Percentiles rank a stretch among this genome's conserved stretches.
Evolutionary conservation across 2,329 filamentous ascomycete genomes (phyloP).

Genomic region (Exophiala sp.): DNA sequence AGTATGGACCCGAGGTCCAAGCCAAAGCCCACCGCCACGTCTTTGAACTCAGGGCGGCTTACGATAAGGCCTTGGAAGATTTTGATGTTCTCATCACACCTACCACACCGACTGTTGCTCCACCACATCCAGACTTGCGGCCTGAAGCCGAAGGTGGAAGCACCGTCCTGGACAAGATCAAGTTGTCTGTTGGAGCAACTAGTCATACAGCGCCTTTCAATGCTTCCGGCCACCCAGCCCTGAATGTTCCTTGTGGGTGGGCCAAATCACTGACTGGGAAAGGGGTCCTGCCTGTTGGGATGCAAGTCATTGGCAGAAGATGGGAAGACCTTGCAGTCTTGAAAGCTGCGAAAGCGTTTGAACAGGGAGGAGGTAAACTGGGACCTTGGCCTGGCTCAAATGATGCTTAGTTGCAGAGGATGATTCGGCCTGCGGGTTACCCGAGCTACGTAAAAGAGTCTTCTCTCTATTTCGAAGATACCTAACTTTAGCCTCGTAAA

Average conservation of each 20-base stretch:
- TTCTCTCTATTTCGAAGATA: neutral
- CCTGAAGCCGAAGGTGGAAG: slow-evolving; percentile 27
- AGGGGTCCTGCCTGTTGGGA: slow-evolving; percentile 48
- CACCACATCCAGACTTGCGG: slow-evolving; percentile 37
- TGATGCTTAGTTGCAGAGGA: no score
- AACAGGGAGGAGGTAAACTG: slow-evolving; percentile 25
- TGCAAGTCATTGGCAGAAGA: slow-evolving; percentile 52
- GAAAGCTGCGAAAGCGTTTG: slow-evolving; percentile 32
- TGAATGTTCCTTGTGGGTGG: slow-evolving; percentile 48
- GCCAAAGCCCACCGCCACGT: slow-evolving; percentile 49
- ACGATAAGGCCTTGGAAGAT: slow-evolving; percentile 43
- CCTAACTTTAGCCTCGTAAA: neutral
- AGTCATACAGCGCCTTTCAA: slow-evolving; percentile 50
- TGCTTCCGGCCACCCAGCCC: slow-evolving; percentile 49
- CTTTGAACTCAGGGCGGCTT: slow-evolving; percentile 47
- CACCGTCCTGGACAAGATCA: slow-evolving; percentile 41
- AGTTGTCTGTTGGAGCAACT: slow-evolving; percentile 44
- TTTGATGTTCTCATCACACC: slow-evolving; percentile 52
- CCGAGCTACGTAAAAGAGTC: neutral
- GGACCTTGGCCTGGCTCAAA: slow-evolving; percentile 17
- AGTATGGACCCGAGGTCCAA: slow-evolving; percentile 34
- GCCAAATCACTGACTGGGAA: slow-evolving; percentile 33
- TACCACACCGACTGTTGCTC: slow-evolving; percentile 45
- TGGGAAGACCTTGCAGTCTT: slow-evolving; percentile 32
- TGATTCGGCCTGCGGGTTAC: no score